Percentiles rank a stretch among this genome's conserved stretches.
phyloP scores from a whole-genome alignment of 2,329 filamentous ascomycete species.

The Paraphaeosphaeria minitans region DNA sequence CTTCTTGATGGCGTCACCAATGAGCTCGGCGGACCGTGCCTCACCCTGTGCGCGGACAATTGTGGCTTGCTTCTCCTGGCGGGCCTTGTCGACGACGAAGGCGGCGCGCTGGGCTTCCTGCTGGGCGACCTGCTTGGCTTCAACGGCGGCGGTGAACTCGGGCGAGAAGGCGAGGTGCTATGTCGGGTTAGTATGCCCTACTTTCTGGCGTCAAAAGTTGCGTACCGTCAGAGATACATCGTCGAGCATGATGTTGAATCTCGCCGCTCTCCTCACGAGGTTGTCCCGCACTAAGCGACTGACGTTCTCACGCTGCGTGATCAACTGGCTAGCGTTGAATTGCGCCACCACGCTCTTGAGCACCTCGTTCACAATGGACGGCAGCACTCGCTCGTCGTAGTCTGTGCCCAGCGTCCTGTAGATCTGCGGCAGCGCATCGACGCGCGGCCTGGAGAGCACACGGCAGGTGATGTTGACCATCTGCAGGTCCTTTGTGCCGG shows the following conservation, averaged over 20 bases:
- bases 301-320: slow-evolving; percentile 98
- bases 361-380: slow-evolving; percentile 99
- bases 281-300: slow-evolving; percentile 91
- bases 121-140: slow-evolving; percentile 72
- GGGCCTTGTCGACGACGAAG: slow-evolving; percentile 97
- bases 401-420: slow-evolving; percentile 94
- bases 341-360: slow-evolving; percentile 98
- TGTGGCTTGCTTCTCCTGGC: slow-evolving; percentile 99
- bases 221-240: slow-evolving; percentile 94
- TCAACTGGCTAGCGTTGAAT: slow-evolving; percentile 97
- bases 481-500: slow-evolving; percentile 98
- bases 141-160: slow-evolving; percentile 71
- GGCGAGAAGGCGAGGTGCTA: slow-evolving; percentile 72
- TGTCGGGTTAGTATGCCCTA: slow-evolving; percentile 25
- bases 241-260: slow-evolving; percentile 96
- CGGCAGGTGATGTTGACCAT: slow-evolving; percentile 99
- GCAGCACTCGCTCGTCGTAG: slow-evolving; percentile 97
- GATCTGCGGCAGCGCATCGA: slow-evolving; percentile 91
- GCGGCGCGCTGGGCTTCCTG: slow-evolving; percentile 97
- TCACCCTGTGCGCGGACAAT: slow-evolving; percentile 99
- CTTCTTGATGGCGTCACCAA: slow-evolving; percentile 99
- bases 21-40: slow-evolving; percentile 94
- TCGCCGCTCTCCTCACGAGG: slow-evolving; percentile 83
- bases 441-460: slow-evolving; percentile 89
- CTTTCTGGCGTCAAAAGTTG: not conserved